Evolutionary conservation across 148 eudicot species (phyloP), one percentile per base, ranked within the genome.

Genomic region (Diospyros lotus): DNA sequence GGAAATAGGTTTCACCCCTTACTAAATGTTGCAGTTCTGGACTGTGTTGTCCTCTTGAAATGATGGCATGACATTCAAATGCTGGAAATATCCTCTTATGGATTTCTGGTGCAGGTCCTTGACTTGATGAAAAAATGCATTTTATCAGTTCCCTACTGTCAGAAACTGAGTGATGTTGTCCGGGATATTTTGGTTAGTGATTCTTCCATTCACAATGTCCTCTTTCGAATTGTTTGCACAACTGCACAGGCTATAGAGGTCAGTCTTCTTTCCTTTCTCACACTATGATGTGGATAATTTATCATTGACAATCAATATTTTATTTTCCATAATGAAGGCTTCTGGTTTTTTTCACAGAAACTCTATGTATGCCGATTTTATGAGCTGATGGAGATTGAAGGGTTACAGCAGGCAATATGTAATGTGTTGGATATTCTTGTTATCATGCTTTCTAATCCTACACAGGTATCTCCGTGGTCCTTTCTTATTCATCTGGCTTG

Each of bases 381-480:
- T 75, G 96, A 88, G 73, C 81, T 84, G 81, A 83, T 71, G 74
- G 99, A 93, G 80, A 91, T 96, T 72, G 99, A 93, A 80, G 97
- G 90, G 50, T 69, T 93, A 73, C 90, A 89, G 77, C 84, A 69
- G 58, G 89, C 94, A 44, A 82, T 96, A 66, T 81, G 85, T 66
- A 81, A 84, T 68, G 92, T 84, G 72, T 77, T 89, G 85, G 92
- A 96, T 77, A 83, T 96, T 80, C 82, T 94, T 54, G 69, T 77
- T 68, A 77, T 69, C 82, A 83, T 93, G 81, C 80, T 89, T 61
- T 87, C 91, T 66, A 80, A 64, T 65, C 79, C 81, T 72, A 75
- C 89, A n/a, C 81, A 83, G 99, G 99, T 95, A 73, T 74, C 61
- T 3, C 13, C 9, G 56, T 54, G 58, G 15, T 64, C 51, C 61